phyloP scores from a whole-genome alignment of 495 filamentous ascomycete species.

The Amorphotheca resinae region DNA sequence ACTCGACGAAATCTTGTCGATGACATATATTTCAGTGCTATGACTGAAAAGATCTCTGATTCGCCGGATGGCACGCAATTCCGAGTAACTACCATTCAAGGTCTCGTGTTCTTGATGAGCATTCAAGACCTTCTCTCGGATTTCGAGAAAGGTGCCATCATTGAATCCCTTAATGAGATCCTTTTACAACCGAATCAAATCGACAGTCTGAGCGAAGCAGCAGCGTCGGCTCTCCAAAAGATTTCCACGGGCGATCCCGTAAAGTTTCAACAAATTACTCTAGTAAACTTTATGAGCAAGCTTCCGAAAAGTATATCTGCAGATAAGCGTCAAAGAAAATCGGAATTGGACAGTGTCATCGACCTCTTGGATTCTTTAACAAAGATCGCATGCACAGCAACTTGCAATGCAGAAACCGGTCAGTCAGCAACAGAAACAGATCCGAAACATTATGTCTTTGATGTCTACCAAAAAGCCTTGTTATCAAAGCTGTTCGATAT shows the following conservation, averaged over 20 bases:
- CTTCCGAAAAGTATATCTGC: conserved; percentile 6
- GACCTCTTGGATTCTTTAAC: conserved; percentile 7
- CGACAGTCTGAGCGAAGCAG: neutral
- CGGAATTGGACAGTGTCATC: neutral
- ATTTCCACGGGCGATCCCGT: conserved; percentile 8
- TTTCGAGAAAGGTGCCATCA: conserved; percentile 7
- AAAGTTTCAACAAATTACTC: conserved; percentile 5
- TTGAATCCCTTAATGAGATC: conserved; percentile 7
- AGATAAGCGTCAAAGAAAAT: neutral
- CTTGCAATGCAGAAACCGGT: neutral
- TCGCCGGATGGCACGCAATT: conserved; percentile 3
- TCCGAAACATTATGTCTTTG: conserved; percentile 8
- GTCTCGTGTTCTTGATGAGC: conserved; percentile 5
- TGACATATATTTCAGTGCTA: conserved; percentile 4
- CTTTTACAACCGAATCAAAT: neutral
- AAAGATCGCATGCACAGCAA: conserved; percentile 7
- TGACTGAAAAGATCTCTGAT: neutral
- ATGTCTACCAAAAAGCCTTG: conserved; percentile 1
- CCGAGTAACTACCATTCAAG: conserved; percentile 7
- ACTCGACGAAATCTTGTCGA: conserved; percentile 11
- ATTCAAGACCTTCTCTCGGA: conserved; percentile 8
- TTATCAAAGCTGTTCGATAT: conserved; percentile 2
- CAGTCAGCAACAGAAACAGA: neutral
- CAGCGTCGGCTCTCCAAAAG: conserved; percentile 2
- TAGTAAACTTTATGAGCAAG: conserved; percentile 5